Conservation (phyloP, 1,284 basidiomycete genomes). For the Trametes pubescens region DNA sequence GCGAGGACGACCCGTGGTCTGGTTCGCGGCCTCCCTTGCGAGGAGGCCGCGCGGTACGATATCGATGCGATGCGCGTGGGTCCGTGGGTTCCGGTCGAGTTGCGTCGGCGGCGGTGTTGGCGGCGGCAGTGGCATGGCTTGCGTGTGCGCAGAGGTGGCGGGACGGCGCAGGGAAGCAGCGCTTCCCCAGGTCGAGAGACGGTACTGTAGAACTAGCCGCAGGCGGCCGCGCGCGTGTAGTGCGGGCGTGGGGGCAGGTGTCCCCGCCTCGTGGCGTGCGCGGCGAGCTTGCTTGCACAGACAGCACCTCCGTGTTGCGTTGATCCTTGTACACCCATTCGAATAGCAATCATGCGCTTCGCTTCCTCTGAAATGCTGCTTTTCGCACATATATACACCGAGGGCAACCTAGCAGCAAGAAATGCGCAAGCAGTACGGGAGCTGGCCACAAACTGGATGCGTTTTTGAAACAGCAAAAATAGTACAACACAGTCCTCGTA, state of each 20-base stretch:
- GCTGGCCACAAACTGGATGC: too few relatives aligned
- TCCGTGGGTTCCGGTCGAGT: conserved; percentile 18
- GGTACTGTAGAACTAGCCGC: conserved; percentile 26
- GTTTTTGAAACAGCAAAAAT: conserved; percentile 12
- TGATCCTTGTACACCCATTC: conserved; percentile 38
- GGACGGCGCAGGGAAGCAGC: conserved; percentile 49
- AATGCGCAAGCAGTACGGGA: too few relatives aligned
- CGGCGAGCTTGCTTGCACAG: conserved; percentile 17
- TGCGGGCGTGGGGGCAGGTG: conserved; percentile 7
- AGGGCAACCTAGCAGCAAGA: too few relatives aligned
- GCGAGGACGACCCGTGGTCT: conserved; percentile 14
- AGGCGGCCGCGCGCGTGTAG: conserved; percentile 13
- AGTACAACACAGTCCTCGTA: conserved; percentile 24
- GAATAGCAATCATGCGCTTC: conserved; percentile 24
- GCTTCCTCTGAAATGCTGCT: conserved; percentile 4
- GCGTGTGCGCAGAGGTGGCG: conserved; percentile 33
- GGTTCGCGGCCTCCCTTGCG: conserved; percentile 10
- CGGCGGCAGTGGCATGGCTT: conserved; percentile 22
- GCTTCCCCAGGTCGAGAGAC: conserved; percentile 45
- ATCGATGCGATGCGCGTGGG: conserved; percentile 1
- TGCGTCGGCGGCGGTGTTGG: conserved; percentile 21
- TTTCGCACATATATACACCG: too few relatives aligned
- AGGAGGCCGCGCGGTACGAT: neutral
- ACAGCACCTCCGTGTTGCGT: conserved; percentile 42
- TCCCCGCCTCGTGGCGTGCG: conserved; percentile 10